These are phyloP conservation scores for Penicillium hordei DNA, from an alignment of 2,329 filamentous ascomycete genomes.

Conservation along the genomic window DNA sequence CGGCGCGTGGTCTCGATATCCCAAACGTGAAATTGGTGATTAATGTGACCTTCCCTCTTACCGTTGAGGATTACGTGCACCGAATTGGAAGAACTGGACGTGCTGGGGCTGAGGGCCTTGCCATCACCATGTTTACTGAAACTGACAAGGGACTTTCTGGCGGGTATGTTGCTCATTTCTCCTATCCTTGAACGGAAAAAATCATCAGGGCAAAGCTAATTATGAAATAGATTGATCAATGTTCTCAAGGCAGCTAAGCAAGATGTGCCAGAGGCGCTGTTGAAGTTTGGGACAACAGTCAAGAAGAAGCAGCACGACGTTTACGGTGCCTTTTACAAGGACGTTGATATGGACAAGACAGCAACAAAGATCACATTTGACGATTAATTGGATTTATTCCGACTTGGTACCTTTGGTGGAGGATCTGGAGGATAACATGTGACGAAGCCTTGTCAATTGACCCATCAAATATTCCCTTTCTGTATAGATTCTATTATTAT, in stretches of 20 bases:
- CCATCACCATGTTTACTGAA: slow-evolving; percentile 92
- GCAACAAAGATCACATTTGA: slow-evolving; percentile 94
- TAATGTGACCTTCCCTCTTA: slow-evolving; percentile 92
- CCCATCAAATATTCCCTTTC: slow-evolving; percentile 35
- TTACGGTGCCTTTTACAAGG: slow-evolving; percentile 95
- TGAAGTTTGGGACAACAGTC: slow-evolving; percentile 96
- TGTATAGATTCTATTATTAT: slow-evolving; percentile 34
- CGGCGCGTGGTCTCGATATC: slow-evolving; percentile 72
- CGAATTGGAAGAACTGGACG: slow-evolving; percentile 91
- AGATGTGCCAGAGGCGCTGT: slow-evolving; percentile 79
- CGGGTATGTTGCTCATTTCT: slow-evolving; percentile 60
- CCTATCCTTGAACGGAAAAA: neutral
- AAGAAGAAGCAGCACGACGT: slow-evolving; percentile 98
- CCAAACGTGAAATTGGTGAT: slow-evolving; percentile 92
- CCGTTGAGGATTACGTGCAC: slow-evolving; percentile 96
- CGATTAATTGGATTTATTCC: slow-evolving; percentile 35
- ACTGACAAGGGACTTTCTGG: slow-evolving; percentile 91
- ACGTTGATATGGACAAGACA: slow-evolving; percentile 77
- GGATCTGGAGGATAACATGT: slow-evolving; percentile 17
- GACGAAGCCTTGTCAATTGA: slow-evolving; percentile 25
- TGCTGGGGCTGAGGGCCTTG: slow-evolving; percentile 82
- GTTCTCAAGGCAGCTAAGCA: slow-evolving; percentile 93
- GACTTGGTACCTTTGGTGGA: slow-evolving; percentile 19
- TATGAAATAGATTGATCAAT: slow-evolving; percentile 71
- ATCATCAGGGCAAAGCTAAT: slow-evolving; percentile 15